phyloP scores from a whole-genome alignment of 1,284 basidiomycete genomes.

The Austroboletus niveus region DNA sequence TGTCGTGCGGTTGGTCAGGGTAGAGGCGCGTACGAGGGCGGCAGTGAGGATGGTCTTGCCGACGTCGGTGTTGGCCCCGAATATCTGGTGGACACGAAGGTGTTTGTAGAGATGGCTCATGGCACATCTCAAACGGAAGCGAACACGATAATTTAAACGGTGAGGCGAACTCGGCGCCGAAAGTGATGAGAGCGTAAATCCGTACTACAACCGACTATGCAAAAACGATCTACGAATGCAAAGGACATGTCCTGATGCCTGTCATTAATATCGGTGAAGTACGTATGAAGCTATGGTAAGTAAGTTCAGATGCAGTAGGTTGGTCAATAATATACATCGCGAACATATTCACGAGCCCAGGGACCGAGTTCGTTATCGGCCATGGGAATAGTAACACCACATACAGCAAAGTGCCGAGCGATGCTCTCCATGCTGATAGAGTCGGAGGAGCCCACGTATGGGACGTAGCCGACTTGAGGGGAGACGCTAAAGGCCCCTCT shows the following conservation, averaged over 20 bases:
- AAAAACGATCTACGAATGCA: constrained; percentile 12
- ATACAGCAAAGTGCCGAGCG: constrained; percentile 40
- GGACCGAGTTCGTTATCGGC: constrained; percentile 40
- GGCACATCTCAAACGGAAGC: constrained; percentile 3
- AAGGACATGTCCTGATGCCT: constrained; percentile 30
- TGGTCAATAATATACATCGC: constrained; percentile 28
- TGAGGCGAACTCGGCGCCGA: not conserved
- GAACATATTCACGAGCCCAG: constrained; percentile 39
- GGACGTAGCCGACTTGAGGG: constrained; percentile 28
- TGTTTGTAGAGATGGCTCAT: constrained; percentile 63
- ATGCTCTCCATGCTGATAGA: constrained; percentile 28
- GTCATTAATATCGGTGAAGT: constrained; percentile 4
- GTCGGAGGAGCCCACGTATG: constrained; percentile 26
- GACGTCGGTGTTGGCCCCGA: constrained; percentile 90
- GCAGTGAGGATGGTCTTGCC: constrained; percentile 90
- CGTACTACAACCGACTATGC: constrained; percentile 14
- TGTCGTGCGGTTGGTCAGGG: constrained; percentile 47
- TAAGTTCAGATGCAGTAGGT: not conserved
- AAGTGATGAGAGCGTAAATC: constrained; percentile 11
- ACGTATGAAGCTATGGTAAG: constrained; percentile 15
- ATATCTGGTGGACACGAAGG: constrained; percentile 84
- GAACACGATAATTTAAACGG: constrained; percentile 1
- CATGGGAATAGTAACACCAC: constrained; percentile 36
- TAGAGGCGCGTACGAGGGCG: constrained; percentile 77
- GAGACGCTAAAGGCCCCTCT: constrained; percentile 36